Evolutionary conservation across 345 rosid species (phyloP).

Genomic region (Sapria himalayana): DNA sequence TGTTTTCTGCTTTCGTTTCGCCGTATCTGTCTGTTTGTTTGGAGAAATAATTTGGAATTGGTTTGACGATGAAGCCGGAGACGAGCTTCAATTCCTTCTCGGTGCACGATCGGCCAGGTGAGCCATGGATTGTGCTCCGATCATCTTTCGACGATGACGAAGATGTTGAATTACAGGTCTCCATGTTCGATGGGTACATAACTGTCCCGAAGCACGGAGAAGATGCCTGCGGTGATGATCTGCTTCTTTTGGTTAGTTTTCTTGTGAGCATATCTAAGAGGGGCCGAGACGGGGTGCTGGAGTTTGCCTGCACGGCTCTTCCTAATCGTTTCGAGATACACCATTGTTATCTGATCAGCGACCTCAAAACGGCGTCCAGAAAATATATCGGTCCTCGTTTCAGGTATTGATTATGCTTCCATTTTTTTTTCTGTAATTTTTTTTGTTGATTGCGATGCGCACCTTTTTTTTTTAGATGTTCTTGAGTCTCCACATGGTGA

Average conservation of each 20-base stretch:
- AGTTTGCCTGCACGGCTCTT: conserved; percentile 52
- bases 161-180: conserved; percentile 30
- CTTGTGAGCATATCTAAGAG: conserved; percentile 28
- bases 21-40: not conserved
- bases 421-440: not conserved
- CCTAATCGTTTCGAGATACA: conserved; percentile 41
- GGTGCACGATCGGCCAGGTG: conserved; percentile 36
- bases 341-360: conserved; percentile 23
- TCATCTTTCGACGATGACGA: conserved; percentile 22
- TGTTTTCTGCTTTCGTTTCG: not conserved
- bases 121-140: conserved; percentile 34
- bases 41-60: too few relatives aligned
- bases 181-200: conserved; percentile 48
- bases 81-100: conserved; percentile 30
- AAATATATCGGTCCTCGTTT: conserved; percentile 51
- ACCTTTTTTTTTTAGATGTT: too few relatives aligned
- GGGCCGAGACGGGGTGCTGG: conserved; percentile 18
- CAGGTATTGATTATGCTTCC: conserved; percentile 14
- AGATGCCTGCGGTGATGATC: conserved; percentile 24
- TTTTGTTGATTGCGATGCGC: not conserved
- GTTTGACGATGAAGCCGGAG: conserved; percentile 22
- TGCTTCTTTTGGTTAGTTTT: conserved; percentile 36
- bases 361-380: conserved; percentile 12
- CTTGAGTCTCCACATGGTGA: too few relatives aligned
- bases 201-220: conserved; percentile 22